These are phyloP conservation scores for Quercus robur DNA, from an alignment of 306 rosid species.

Conservation along the genomic window DNA sequence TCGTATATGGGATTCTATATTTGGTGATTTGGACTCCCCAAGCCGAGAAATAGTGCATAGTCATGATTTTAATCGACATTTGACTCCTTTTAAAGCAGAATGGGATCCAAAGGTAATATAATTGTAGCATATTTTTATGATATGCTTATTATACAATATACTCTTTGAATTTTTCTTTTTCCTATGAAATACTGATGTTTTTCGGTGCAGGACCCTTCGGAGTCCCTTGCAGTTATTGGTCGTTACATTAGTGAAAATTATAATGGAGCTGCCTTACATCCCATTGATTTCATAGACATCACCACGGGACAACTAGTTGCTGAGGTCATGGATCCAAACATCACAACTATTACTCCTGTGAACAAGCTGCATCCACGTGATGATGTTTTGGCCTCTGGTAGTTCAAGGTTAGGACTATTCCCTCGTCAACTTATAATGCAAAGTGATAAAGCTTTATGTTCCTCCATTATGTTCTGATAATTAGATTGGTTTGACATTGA, in stretches of 20 bases:
- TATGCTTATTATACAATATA: not conserved
- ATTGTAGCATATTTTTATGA: not conserved
- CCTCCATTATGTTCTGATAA: not conserved
- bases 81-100: constrained; percentile 94
- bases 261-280: constrained; percentile 91
- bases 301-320: constrained; percentile 88
- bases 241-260: constrained; percentile 94
- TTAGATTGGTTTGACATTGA: not conserved
- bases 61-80: constrained; percentile 82
- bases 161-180: not conserved
- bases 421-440: not conserved
- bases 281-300: constrained; percentile 85
- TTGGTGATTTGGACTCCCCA: constrained; percentile 77
- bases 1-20: constrained; percentile 89
- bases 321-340: constrained; percentile 92
- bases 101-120: constrained; percentile 93
- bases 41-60: constrained; percentile 97
- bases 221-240: constrained; percentile 83
- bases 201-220: constrained; percentile 75
- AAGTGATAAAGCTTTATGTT: not conserved
- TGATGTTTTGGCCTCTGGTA: constrained; percentile 86
- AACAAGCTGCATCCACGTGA: constrained; percentile 89
- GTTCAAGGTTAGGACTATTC: constrained; percentile 63
- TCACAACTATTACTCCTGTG: constrained; percentile 85
- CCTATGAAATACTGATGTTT: not conserved